Conservation (phyloP, 1,284 basidiomycete genomes). For the Fomitopsis pinicola region DNA sequence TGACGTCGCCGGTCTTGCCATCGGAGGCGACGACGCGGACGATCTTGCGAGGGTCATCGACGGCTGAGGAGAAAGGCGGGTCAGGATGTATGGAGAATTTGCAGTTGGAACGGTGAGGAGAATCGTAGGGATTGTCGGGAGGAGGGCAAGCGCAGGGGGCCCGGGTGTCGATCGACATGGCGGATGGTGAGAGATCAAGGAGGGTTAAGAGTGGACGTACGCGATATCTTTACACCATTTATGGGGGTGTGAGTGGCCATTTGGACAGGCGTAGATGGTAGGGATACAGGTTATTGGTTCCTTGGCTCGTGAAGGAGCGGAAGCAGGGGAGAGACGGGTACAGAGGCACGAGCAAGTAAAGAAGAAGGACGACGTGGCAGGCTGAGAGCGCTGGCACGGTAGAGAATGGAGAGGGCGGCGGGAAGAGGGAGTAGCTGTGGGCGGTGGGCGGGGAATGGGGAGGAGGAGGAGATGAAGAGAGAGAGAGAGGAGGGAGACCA, state of each 20-base stretch:
- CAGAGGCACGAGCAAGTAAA: conserved; percentile 5
- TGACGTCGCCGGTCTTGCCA: conserved; percentile 88
- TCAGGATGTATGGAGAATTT: conserved; percentile 17
- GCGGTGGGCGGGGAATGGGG: background rate
- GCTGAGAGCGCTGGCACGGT: conserved; percentile 1
- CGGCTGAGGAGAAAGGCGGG: conserved; percentile 41
- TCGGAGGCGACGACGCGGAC: conserved; percentile 94
- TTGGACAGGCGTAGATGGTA: conserved; percentile 21
- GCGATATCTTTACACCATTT: conserved; percentile 87
- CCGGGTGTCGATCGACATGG: conserved; percentile 3
- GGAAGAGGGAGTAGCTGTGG: background rate
- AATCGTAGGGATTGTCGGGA: background rate
- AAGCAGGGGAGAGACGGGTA: conserved; percentile 4
- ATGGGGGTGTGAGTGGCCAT: conserved; percentile 81
- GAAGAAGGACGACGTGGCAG: conserved; percentile 2
- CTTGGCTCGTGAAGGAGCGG: conserved; percentile 12
- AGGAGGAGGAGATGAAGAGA: conserved; percentile 10
- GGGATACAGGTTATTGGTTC: conserved; percentile 24
- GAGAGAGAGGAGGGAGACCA: conserved; percentile 8
- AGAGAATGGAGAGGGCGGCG: conserved; percentile 1
- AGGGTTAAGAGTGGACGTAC: conserved; percentile 47
- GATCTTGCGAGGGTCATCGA: conserved; percentile 94
- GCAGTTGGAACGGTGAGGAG: conserved; percentile 13
- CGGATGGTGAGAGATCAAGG: conserved; percentile 25
- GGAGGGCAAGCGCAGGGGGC: background rate